Base-by-base conservation (phyloP, 768 basidiomycete genomes). In the Xanthoconium purpureum region DNA sequence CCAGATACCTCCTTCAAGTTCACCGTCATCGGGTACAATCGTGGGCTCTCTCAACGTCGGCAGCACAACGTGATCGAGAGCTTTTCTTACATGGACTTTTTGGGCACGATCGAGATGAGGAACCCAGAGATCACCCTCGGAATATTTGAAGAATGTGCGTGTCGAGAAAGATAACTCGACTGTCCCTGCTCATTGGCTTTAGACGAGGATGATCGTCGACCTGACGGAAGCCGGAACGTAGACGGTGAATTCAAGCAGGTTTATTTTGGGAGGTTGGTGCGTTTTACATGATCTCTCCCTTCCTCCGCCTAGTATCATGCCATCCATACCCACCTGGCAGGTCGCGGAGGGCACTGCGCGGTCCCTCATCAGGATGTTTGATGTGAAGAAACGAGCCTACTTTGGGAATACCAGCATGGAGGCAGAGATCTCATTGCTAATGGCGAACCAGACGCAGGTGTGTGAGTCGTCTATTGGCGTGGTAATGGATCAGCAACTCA, bases 331-430 rank as follows among this genome's bases (percentile, higher is more conserved):
- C 32, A 14, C 35, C 30, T 39, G 40, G 43, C 50, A 81, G 89
- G 58, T 86, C 48, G 75, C 75, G 57, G 80, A 87, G 64, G 87
- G 88, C 14, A 77, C 80, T 29, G 89, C 91, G 0, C 83, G 96
- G 6, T 66, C 75, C 3, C 76, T 95, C 35, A 78, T 93, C 47
- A 71, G 75, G 47, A 80, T 74, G 51, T 96, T 92, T 57, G 87
- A 91, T 57, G 88, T 99, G 47, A 98, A 97, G 71, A 91, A 92
- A 63, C 81, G 97, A 10, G 75, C 76, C 14, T 98, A 90, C 66
- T 98, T 85, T 70, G 97, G 97, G 4, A 99, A 95, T 62, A 99
- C 97, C 0, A 91, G 91, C 64, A 99, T 99, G 97, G 95, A 97
- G 63, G 85, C 96, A 0, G 94, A 98, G 70, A 87, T 98, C 47